phyloP scores from a whole-genome alignment of 192 early-diverging fungal genomes.

The Coemansia guatemalensis region DNA sequence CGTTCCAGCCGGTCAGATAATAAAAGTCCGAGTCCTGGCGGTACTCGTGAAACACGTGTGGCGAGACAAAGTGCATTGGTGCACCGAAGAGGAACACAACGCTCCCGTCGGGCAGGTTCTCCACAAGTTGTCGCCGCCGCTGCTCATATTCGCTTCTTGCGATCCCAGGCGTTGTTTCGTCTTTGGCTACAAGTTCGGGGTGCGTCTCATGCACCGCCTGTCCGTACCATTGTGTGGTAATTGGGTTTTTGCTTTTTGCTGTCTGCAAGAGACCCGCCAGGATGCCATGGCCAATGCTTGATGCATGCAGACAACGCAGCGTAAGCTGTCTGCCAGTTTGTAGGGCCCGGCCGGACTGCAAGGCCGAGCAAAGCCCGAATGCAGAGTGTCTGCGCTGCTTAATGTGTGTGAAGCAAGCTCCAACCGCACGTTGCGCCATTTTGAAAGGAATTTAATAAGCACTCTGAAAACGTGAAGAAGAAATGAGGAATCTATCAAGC shows the following conservation, averaged over 20 bases:
- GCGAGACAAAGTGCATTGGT: constrained; percentile 78
- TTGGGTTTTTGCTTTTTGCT: constrained; percentile 37
- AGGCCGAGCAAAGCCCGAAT: neutral
- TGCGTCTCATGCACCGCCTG: constrained; percentile 84
- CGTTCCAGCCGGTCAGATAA: constrained; percentile 90
- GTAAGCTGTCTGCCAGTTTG: neutral
- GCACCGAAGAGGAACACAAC: constrained; percentile 72
- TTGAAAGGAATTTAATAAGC: neutral
- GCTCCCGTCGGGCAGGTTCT: constrained; percentile 62
- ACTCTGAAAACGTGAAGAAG: neutral
- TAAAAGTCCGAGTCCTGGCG: constrained; percentile 91
- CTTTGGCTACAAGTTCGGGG: constrained; percentile 73
- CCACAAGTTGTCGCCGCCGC: constrained; percentile 67
- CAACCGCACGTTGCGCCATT: neutral
- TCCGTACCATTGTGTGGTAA: constrained; percentile 57
- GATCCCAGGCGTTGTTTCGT: constrained; percentile 83
- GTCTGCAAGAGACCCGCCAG: constrained; percentile 42
- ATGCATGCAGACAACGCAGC: constrained; percentile 5
- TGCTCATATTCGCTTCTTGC: constrained; percentile 70
- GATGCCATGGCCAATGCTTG: constrained; percentile 12
- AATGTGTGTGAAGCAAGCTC: too few species aligned
- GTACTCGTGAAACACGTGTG: constrained; percentile 92
- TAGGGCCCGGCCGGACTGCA: too few species aligned
- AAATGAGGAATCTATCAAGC: neutral
- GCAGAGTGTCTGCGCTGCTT: neutral